phyloP scores from a whole-genome alignment of 148 eudicot species.

The Chenopodium album region DNA sequence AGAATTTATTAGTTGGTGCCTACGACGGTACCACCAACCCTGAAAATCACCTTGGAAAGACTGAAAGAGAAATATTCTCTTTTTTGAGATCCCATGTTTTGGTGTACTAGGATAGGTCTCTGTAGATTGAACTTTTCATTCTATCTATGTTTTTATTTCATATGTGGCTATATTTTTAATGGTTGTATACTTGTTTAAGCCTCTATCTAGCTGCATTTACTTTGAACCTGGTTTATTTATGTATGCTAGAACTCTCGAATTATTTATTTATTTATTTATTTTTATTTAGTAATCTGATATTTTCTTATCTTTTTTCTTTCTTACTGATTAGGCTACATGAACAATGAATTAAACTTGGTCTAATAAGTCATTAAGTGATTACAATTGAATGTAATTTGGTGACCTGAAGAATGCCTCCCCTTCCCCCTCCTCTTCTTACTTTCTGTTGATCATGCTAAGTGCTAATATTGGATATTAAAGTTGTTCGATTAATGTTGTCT shows the following conservation, averaged over 20 bases:
- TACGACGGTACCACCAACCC: no score
- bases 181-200: neutral
- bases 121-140: neutral
- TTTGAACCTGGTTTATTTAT: neutral
- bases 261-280: no score
- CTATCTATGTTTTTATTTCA: neutral
- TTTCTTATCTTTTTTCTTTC: neutral
- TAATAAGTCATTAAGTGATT: neutral
- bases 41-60: no score
- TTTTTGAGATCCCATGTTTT: neutral
- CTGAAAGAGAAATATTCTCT: neutral
- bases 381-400: neutral
- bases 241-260: neutral
- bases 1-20: no score
- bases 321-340: neutral
- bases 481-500: slow-evolving; percentile 2
- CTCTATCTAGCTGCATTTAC: neutral
- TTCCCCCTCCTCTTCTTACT: neutral
- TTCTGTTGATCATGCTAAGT: neutral
- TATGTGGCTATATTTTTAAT: neutral
- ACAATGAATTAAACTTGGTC: neutral
- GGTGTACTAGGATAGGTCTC: neutral
- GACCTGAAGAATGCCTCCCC: neutral
- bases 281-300: no score
- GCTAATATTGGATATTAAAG: neutral